Conservation (phyloP, 1,139 yeast genomes). For the Insectozyma bohioensis region DNA sequence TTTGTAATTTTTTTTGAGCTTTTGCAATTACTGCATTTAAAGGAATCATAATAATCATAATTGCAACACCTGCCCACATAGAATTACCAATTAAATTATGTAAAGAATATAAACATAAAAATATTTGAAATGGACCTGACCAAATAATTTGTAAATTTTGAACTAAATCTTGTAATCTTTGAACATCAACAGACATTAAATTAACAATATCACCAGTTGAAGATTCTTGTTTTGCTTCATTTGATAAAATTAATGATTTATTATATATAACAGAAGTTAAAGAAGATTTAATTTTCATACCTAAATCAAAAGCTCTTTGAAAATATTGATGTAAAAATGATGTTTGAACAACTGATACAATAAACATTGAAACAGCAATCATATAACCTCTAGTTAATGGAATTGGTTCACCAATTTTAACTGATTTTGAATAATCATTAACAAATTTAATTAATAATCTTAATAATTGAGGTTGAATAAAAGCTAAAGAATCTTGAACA, state of each 20-base stretch:
- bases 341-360: conserved; percentile 81
- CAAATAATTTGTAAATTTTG: conserved; percentile 86
- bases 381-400: conserved; percentile 81
- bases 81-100: conserved; percentile 79
- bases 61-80: conserved; percentile 96
- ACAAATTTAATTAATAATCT: conserved; percentile 78
- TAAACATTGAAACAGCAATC: conserved; percentile 82
- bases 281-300: conserved; percentile 85
- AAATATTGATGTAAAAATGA: conserved; percentile 89
- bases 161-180: conserved; percentile 85
- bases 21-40: conserved; percentile 74
- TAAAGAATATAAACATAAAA: conserved; percentile 73
- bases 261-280: conserved; percentile 77
- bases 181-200: conserved; percentile 95
- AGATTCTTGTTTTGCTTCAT: conserved; percentile 76
- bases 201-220: conserved; percentile 98
- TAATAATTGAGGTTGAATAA: conserved; percentile 85
- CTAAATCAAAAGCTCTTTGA: conserved; percentile 82
- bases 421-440: conserved; percentile 61
- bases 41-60: conserved; percentile 85
- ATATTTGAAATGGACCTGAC: conserved; percentile 96
- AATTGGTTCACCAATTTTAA: conserved; percentile 32
- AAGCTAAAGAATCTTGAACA: conserved; percentile 77
- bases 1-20: conserved; percentile 72
- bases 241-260: conserved; percentile 77